phyloP scores from a whole-genome alignment of 1,284 basidiomycete species.

The Cryptococcus sp. region DNA sequence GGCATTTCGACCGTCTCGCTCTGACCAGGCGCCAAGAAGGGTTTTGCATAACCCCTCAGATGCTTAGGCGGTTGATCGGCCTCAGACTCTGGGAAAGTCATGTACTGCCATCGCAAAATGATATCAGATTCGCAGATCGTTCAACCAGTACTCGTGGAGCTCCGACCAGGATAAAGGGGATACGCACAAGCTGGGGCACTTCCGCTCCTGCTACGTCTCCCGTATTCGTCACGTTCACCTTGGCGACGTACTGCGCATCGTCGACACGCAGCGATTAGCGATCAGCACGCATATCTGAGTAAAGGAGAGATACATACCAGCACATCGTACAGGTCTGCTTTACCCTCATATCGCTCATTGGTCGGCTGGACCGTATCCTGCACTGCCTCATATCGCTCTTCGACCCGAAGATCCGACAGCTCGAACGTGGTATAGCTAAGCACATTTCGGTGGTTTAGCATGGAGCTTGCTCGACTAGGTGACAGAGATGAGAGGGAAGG shows the following conservation, averaged over 20 bases:
- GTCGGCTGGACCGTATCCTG: conserved; percentile 52
- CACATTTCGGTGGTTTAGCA: too few relatives aligned
- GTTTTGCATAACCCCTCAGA: conserved; percentile 51
- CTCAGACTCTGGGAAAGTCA: conserved; percentile 50
- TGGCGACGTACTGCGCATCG: conserved; percentile 34
- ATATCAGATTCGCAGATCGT: background rate
- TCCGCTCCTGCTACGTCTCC: conserved; percentile 52
- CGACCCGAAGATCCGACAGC: conserved; percentile 40
- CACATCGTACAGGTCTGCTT: conserved; percentile 49
- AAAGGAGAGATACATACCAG: conserved; percentile 29
- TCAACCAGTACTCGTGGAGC: background rate
- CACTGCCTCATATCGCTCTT: conserved; percentile 21
- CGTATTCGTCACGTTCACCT: conserved; percentile 53
- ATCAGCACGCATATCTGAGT: background rate
- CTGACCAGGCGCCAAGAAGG: conserved; percentile 44
- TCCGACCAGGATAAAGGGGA: background rate
- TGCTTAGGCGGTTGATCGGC: conserved; percentile 49
- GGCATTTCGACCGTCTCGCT: conserved; percentile 43
- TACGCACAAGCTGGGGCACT: conserved; percentile 55
- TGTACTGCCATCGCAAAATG: conserved; percentile 37
- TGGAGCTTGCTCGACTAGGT: background rate
- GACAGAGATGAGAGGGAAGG: background rate
- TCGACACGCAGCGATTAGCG: background rate
- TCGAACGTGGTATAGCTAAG: conserved; percentile 53
- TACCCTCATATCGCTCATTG: conserved; percentile 50